Evolutionary conservation across 345 rosid genomes (phyloP).

Genomic region (Raphanus sativus): DNA sequence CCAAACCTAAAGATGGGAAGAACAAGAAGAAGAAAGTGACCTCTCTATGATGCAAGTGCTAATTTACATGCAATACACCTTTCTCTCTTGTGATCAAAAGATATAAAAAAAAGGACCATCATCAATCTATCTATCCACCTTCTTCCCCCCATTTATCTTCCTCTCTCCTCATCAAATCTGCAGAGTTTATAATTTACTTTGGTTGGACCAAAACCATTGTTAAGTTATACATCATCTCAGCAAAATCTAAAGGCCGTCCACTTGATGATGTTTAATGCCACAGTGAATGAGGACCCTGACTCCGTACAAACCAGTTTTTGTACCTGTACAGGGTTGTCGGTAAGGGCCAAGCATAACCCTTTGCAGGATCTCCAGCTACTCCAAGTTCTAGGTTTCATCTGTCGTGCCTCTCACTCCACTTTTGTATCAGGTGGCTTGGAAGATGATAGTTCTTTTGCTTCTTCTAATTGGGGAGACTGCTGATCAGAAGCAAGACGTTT

Average conservation of each 20-base stretch:
- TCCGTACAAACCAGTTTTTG: slow-evolving; percentile 15
- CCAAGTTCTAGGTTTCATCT: slow-evolving; percentile 48
- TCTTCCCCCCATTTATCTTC: slow-evolving; percentile 16
- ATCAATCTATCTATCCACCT: slow-evolving; percentile 10
- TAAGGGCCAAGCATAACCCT: slow-evolving; percentile 58
- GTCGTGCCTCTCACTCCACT: slow-evolving; percentile 58
- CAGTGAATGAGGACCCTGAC: slow-evolving; percentile 13
- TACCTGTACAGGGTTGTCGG: slow-evolving; percentile 82
- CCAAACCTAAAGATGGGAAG: slow-evolving; percentile 31
- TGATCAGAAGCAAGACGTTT: slow-evolving; percentile 47
- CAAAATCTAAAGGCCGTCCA: slow-evolving; percentile 20
- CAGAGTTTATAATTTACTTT: slow-evolving; percentile 22
- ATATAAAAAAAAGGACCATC: slow-evolving; percentile 7
- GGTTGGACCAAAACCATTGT: slow-evolving; percentile 13
- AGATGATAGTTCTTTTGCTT: slow-evolving; percentile 60
- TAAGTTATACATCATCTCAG: slow-evolving; percentile 25
- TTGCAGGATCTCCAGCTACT: slow-evolving; percentile 48
- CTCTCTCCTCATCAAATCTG: slow-evolving; percentile 22
- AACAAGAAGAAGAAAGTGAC: slow-evolving; percentile 8
- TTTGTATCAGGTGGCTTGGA: slow-evolving; percentile 60
- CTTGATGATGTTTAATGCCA: slow-evolving; percentile 22
- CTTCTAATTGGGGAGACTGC: slow-evolving; percentile 45
- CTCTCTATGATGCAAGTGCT: slow-evolving; percentile 36
- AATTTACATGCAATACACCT: slow-evolving; percentile 34
- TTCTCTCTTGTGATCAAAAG: slow-evolving; percentile 12